Evolutionary conservation across 176 grass and related monocot species (phyloP).

Genomic region (Tillandsia fasciculata): DNA sequence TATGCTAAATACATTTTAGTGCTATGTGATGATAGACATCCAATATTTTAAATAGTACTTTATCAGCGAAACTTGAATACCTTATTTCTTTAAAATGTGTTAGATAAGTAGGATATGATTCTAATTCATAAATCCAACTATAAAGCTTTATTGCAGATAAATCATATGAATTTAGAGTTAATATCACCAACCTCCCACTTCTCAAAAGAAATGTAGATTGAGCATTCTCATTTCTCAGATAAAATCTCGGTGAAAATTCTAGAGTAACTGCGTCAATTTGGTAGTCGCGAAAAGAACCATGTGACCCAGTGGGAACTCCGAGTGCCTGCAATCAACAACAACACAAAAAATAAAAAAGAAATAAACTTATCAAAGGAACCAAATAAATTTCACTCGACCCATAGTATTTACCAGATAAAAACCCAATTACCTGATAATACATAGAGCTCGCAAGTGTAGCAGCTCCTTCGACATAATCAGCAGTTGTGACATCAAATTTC

Average conservation of each 20-base stretch:
- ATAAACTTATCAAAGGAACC: background rate
- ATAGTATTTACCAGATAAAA: background rate
- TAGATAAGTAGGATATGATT: background rate
- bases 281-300: slow-evolving; percentile 94
- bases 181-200: slow-evolving; percentile 51
- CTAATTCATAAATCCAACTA: background rate
- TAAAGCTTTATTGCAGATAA: background rate
- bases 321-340: slow-evolving; percentile 47
- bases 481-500: slow-evolving; percentile 63
- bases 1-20: too few species aligned
- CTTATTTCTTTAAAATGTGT: background rate
- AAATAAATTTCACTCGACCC: background rate
- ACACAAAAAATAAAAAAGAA: slow-evolving; percentile 11
- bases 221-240: slow-evolving; percentile 72
- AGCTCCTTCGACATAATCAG: slow-evolving; percentile 67
- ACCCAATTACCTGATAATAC: slow-evolving; percentile 62
- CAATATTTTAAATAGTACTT: too few species aligned
- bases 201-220: slow-evolving; percentile 68
- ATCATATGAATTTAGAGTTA: background rate
- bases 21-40: too few species aligned
- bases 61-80: background rate
- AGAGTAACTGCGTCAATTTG: slow-evolving; percentile 92
- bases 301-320: slow-evolving; percentile 84
- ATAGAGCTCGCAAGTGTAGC: slow-evolving; percentile 84
- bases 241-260: slow-evolving; percentile 62